A percentile compares a stretch with the other conserved stretches of the same genome.
phyloP scores from a whole-genome alignment of 1,284 basidiomycete species.

The Fomitopsis schrenkii region DNA sequence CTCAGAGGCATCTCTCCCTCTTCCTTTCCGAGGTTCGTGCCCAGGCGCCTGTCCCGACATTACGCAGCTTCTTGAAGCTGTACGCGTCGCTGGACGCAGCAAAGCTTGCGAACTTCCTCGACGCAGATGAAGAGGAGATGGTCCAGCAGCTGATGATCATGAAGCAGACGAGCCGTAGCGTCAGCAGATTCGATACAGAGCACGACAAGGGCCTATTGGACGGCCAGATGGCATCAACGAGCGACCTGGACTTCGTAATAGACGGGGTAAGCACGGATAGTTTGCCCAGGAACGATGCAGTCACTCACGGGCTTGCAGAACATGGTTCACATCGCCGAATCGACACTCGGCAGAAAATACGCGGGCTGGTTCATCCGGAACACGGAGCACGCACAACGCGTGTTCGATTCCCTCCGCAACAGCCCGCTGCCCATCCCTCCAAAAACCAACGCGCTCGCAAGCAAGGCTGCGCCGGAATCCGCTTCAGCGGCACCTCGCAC shows the following conservation, averaged over 20 bases:
- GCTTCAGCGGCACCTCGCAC: constrained; percentile 16
- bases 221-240: constrained; percentile 85
- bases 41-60: constrained; percentile 76
- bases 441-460: constrained; percentile 13
- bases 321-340: constrained; percentile 95
- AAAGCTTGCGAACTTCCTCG: constrained; percentile 90
- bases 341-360: constrained; percentile 87
- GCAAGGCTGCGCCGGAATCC: constrained; percentile 10
- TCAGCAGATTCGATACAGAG: constrained; percentile 46
- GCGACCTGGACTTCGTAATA: constrained; percentile 94
- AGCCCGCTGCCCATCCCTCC: constrained; percentile 52
- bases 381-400: constrained; percentile 84
- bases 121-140: constrained; percentile 89
- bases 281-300: not conserved
- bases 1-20: constrained; percentile 79
- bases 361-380: constrained; percentile 98
- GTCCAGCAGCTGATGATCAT: constrained; percentile 97
- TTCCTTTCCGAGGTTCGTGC: constrained; percentile 81
- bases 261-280: constrained; percentile 60
- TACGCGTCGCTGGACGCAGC: constrained; percentile 92
- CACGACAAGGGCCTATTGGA: constrained; percentile 67
- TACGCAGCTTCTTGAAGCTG: constrained; percentile 91
- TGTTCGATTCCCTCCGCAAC: constrained; percentile 73
- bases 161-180: constrained; percentile 81
- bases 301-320: constrained; percentile 44